phyloP scores from a whole-genome alignment of 148 eudicot genomes.

The Salicornia ramosissima region DNA sequence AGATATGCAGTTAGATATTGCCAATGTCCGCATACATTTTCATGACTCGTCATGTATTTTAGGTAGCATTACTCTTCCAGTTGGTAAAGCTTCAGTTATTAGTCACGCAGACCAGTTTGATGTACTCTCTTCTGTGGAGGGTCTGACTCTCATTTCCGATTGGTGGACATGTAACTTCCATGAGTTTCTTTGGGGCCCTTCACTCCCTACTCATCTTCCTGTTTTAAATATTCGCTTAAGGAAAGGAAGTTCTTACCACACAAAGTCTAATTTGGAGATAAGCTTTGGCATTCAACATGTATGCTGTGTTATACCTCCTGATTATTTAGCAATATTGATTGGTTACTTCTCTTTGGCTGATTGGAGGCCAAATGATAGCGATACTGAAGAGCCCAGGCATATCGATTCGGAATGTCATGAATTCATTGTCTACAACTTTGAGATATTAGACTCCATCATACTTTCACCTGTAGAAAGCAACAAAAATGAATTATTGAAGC shows the following conservation, averaged over 20 bases:
- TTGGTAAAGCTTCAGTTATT: slow-evolving; percentile 44
- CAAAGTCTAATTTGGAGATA: slow-evolving; percentile 44
- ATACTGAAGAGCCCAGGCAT: slow-evolving; percentile 14
- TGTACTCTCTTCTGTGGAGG: slow-evolving; percentile 60
- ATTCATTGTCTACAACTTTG: slow-evolving; percentile 45
- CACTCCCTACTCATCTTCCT: slow-evolving; percentile 40
- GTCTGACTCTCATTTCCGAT: slow-evolving; percentile 52
- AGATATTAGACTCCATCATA: slow-evolving; percentile 60
- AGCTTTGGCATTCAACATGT: slow-evolving; percentile 76
- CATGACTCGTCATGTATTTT: slow-evolving; percentile 73
- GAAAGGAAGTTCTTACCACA: slow-evolving; percentile 30
- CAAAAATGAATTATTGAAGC: slow-evolving; percentile 49
- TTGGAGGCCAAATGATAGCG: slow-evolving; percentile 41
- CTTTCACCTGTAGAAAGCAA: slow-evolving; percentile 50
- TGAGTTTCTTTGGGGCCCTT: slow-evolving; percentile 79
- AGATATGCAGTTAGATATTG: slow-evolving; percentile 37
- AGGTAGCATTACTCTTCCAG: slow-evolving; percentile 51
- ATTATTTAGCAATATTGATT: slow-evolving; percentile 61
- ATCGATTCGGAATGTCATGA: slow-evolving; percentile 21
- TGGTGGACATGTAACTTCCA: slow-evolving; percentile 45
- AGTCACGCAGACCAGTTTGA: slow-evolving; percentile 46
- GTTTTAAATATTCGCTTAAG: slow-evolving; percentile 56
- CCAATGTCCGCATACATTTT: slow-evolving; percentile 52
- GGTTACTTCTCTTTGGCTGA: slow-evolving; percentile 82
- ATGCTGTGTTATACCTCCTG: slow-evolving; percentile 71